Evolutionary conservation across 352 stramenopile species (phyloP), one percentile per base, ranked within the genome.

Genomic region (Phytophthora rubi): DNA sequence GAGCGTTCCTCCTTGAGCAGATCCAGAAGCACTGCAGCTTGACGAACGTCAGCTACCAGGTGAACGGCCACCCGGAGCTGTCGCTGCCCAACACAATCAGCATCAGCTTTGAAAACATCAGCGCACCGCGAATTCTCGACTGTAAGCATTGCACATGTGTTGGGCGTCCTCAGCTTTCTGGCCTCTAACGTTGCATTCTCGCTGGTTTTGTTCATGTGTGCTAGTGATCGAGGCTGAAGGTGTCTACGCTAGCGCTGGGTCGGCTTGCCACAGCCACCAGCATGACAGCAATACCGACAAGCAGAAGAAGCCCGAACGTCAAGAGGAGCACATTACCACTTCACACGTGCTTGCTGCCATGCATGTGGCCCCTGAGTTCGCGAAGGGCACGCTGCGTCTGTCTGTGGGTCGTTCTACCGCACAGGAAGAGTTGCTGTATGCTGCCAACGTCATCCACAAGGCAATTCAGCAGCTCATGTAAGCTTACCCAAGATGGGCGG

Each of bases 21-120:
- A 82, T 94, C 33, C 70, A 89, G 30, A 75, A 78, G 48, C 70
- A 82, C 18, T 89, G 77, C 33, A 67, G 71, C 35, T 70, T 79
- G 7, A 70, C 58, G 39, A 76, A 81, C 33, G 71, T 95, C 44
- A 76, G 71, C 54, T 86, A 96, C 62, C 79, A 80, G 58, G 80
- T 91, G 7, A 98, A 99, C 68, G 94, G 92, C 44, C 93, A 96
- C 23, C 79, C 81, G 2, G 75, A 91, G 44, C 49, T 84, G 6
- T 79, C 92, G 61, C 82, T 99, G 35, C 97, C 97, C 3, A 99
- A 99, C 83, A 99, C 97, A 21, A 85, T 99, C 23, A 99, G 93
- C 65, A 92, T 99, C 52, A 95, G 94, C 48, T 92, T 99, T 64
- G 77, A 86, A 51, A 83, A 91, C 70, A 73, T 99, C 37, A 79